phyloP scores from a whole-genome alignment of 805 yeast genomes.

The Pichia manshurica region DNA sequence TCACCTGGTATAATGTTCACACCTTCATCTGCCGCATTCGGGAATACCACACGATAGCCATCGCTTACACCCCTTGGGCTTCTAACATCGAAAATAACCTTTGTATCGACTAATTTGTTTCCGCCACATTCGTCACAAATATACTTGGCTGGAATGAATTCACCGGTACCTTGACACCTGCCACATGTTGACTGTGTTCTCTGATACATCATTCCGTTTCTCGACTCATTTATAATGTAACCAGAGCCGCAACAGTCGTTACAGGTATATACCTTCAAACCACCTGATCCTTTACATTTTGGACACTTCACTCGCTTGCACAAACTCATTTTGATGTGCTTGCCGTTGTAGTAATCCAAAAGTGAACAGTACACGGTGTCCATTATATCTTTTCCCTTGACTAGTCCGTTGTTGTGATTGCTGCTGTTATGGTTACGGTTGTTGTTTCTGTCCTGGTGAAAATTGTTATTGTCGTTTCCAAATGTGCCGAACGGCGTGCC shows the following conservation, averaged over 20 bases:
- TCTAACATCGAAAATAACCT: constrained; percentile 46
- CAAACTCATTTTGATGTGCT: constrained; percentile 47
- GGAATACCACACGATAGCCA: constrained; percentile 46
- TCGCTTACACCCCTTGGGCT: constrained; percentile 51
- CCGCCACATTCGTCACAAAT: constrained; percentile 41
- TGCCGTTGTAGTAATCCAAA: constrained; percentile 55
- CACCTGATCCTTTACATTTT: constrained; percentile 51
- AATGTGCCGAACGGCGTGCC: constrained; percentile 4
- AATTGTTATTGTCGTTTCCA: background rate
- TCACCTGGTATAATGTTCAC: constrained; percentile 58
- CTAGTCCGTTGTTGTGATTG: background rate
- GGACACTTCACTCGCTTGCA: constrained; percentile 45
- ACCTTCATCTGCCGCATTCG: constrained; percentile 65
- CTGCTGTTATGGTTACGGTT: background rate
- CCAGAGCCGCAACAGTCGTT: constrained; percentile 40
- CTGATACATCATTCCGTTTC: constrained; percentile 41
- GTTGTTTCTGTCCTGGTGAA: background rate
- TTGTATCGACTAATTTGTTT: constrained; percentile 39
- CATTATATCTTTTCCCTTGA: constrained; percentile 48
- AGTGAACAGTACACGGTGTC: constrained; percentile 50
- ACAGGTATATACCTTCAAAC: constrained; percentile 30
- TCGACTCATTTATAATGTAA: constrained; percentile 33
- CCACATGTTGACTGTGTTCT: constrained; percentile 40
- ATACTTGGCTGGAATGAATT: constrained; percentile 27
- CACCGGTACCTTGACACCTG: constrained; percentile 40